phyloP scores from a whole-genome alignment of 1,139 yeast genomes.

The Saccharomyces hybrid region DNA sequence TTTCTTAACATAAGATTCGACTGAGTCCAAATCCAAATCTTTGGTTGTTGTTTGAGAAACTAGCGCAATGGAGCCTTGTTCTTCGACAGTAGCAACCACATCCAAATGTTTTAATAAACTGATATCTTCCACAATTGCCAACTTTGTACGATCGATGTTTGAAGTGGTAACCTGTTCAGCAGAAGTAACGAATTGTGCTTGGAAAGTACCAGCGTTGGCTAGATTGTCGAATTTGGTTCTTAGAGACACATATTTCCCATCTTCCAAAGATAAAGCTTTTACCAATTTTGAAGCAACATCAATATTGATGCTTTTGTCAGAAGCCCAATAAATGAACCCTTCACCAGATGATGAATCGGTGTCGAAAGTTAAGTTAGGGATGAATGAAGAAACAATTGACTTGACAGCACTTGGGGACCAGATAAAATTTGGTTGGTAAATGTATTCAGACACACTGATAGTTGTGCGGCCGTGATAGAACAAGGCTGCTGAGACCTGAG shows the following conservation, averaged over 20 bases:
- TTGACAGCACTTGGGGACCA: slow-evolving; percentile 54
- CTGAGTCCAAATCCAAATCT: slow-evolving; percentile 25
- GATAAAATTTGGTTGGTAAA: slow-evolving; percentile 43
- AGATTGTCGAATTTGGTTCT: slow-evolving; percentile 66
- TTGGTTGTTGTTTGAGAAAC: slow-evolving; percentile 23
- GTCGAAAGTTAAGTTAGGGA: slow-evolving; percentile 33
- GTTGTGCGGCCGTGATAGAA: slow-evolving; percentile 42
- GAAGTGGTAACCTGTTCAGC: slow-evolving; percentile 29
- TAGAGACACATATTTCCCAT: slow-evolving; percentile 45
- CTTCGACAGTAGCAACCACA: slow-evolving; percentile 51
- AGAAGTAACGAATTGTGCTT: slow-evolving; percentile 57
- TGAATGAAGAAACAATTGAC: slow-evolving; percentile 42
- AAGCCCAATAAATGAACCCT: slow-evolving; percentile 58
- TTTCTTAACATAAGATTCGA: slow-evolving; percentile 39
- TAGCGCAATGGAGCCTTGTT: slow-evolving; percentile 51
- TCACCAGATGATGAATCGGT: slow-evolving; percentile 5
- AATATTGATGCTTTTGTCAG: slow-evolving; percentile 50
- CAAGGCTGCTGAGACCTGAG: slow-evolving; percentile 69
- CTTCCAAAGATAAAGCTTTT: slow-evolving; percentile 63
- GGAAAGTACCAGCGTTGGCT: slow-evolving; percentile 67
- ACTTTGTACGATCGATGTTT: slow-evolving; percentile 50
- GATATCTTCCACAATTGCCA: slow-evolving; percentile 55
- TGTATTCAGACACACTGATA: slow-evolving; percentile 44
- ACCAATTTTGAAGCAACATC: slow-evolving; percentile 61
- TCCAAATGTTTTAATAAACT: slow-evolving; percentile 50